Conservation (phyloP, 1,284 basidiomycete genomes). For the Retiboletus flavoniger region DNA sequence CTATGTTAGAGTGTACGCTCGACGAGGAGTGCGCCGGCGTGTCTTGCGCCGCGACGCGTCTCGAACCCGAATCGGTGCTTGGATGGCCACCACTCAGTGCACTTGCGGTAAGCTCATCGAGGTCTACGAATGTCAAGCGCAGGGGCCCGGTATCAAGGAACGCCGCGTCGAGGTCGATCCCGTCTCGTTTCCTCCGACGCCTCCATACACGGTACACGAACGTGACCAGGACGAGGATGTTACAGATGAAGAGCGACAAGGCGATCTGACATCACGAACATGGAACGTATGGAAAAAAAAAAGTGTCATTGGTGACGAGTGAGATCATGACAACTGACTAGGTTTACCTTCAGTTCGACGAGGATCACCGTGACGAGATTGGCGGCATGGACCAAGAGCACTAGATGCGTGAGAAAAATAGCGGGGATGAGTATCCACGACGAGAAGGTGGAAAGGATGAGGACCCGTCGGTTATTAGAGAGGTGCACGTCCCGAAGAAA, state of each 20-base stretch:
- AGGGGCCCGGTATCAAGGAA: neutral
- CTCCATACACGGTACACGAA: constrained; percentile 9
- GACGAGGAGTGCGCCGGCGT: no score
- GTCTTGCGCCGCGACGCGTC: neutral
- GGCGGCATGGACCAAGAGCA: neutral
- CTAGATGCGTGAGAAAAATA: constrained; percentile 5
- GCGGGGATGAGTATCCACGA: constrained; percentile 8
- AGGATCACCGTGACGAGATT: neutral
- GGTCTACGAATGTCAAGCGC: neutral
- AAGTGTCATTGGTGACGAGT: neutral
- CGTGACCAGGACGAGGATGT: constrained; percentile 12
- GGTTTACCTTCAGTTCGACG: constrained; percentile 4
- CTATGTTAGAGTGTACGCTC: neutral
- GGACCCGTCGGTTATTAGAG: constrained; percentile 6
- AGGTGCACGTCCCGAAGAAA: constrained; percentile 7
- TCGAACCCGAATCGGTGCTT: neutral
- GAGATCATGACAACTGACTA: neutral
- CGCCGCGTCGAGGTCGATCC: constrained; percentile 3
- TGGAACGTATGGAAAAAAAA: neutral
- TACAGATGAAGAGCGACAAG: constrained; percentile 14
- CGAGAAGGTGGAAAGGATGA: constrained; percentile 7
- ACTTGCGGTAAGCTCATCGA: neutral
- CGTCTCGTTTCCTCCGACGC: neutral
- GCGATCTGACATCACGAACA: neutral
- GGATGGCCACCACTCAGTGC: neutral